Conservation (phyloP, 2,329 filamentous ascomycete genomes). For the Teratosphaeria destructans region DNA sequence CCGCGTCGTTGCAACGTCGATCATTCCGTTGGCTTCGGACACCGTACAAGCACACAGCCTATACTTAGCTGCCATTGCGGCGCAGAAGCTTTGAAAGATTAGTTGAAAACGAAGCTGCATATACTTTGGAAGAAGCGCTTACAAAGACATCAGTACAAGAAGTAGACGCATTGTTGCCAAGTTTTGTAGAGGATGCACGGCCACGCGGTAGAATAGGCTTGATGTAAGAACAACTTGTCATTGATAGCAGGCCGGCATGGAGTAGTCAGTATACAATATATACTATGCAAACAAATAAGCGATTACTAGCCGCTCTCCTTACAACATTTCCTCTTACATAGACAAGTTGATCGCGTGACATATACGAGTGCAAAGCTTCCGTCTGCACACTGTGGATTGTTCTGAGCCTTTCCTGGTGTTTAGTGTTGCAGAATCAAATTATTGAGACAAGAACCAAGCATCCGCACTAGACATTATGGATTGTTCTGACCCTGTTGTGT, state of each 20-base stretch:
- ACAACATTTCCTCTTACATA: background rate
- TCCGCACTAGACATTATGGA: background rate
- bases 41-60: background rate
- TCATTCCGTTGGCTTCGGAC: background rate
- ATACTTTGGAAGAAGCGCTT: background rate
- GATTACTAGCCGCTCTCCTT: background rate
- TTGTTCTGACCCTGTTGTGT: background rate
- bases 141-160: background rate
- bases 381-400: background rate
- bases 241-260: background rate
- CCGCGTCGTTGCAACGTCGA: background rate
- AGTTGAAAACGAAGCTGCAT: background rate
- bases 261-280: background rate
- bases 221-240: background rate
- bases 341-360: background rate
- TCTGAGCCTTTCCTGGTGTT: background rate
- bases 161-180: background rate
- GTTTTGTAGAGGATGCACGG: background rate
- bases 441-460: background rate
- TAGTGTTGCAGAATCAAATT: background rate
- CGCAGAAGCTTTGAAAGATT: background rate
- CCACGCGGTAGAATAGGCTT: background rate
- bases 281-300: background rate
- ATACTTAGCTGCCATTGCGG: background rate
- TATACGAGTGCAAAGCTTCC: background rate